These are phyloP conservation scores for Leersia perrieri DNA, from an alignment of 176 grass and related monocot genomes.

Conservation along the genomic window DNA sequence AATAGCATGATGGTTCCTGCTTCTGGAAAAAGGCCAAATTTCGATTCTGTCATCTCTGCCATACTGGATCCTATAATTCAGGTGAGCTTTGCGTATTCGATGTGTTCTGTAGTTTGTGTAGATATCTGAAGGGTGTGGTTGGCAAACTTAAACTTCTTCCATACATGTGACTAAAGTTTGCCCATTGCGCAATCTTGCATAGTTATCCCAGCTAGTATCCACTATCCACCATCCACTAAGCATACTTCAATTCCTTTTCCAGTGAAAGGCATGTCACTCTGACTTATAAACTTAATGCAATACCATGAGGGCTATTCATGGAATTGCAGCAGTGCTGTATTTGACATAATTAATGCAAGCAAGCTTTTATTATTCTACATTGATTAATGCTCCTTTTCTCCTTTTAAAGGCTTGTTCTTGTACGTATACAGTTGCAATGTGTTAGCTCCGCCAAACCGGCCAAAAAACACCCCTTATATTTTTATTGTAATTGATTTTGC, in stretches of 20 bases:
- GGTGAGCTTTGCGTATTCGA: slow-evolving; percentile 38
- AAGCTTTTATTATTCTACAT: background rate
- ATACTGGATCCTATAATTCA: slow-evolving; percentile 96
- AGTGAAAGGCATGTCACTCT: background rate
- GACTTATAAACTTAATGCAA: background rate
- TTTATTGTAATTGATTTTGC: slow-evolving; percentile 1
- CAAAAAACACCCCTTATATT: background rate
- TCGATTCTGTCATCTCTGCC: slow-evolving; percentile 88
- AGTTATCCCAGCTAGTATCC: background rate
- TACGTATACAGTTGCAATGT: background rate
- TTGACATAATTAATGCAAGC: background rate
- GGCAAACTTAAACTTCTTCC: background rate
- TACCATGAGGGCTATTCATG: background rate
- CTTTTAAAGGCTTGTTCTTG: background rate
- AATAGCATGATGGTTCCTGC: slow-evolving; percentile 97
- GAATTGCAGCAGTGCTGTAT: background rate
- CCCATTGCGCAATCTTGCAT: background rate
- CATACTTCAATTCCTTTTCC: background rate
- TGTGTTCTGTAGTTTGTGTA: slow-evolving; percentile 14
- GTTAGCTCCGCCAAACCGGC: background rate
- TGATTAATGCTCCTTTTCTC: background rate
- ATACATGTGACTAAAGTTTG: background rate
- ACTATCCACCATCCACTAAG: background rate
- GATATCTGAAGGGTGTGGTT: background rate
- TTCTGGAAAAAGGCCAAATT: slow-evolving; percentile 75